A percentile compares a stretch with the other conserved stretches of the same genome.
These are phyloP conservation scores for Calonectria montana DNA, from an alignment of 2,329 filamentous ascomycete genomes.

Conservation along the genomic window DNA sequence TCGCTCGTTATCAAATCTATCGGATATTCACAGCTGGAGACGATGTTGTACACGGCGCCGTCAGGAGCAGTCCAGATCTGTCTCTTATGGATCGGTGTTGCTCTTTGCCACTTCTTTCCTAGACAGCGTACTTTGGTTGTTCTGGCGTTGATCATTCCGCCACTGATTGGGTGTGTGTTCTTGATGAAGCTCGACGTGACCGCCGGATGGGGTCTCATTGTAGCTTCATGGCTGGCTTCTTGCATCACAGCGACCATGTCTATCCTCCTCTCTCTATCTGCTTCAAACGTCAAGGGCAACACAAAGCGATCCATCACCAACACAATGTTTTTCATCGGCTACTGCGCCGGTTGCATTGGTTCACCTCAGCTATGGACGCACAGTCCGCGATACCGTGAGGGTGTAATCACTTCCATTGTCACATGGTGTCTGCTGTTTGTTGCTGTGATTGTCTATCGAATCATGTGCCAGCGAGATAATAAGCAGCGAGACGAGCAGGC, in stretches of 20 bases:
- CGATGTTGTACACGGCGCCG: conserved; percentile 59
- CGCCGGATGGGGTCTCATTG: conserved; percentile 60
- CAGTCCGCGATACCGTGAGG: conserved; percentile 56
- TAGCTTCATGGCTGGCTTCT: conserved; percentile 59
- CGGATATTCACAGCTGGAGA: conserved; percentile 56
- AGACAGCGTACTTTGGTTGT: conserved; percentile 52
- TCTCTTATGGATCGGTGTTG: conserved; percentile 58
- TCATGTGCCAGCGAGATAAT: conserved; percentile 12
- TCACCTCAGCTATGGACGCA: conserved; percentile 61
- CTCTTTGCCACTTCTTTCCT: conserved; percentile 52
- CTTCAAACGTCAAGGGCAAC: conserved; percentile 62
- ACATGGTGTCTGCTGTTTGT: conserved; percentile 14
- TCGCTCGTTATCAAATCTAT: conserved; percentile 61
- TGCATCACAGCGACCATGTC: conserved; percentile 56
- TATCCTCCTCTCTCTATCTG: conserved; percentile 50
- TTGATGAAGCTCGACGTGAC: conserved; percentile 54
- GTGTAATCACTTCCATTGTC: conserved; percentile 51
- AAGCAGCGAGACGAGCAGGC: conserved; percentile 13
- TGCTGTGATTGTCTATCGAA: conserved; percentile 8
- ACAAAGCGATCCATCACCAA: conserved; percentile 61
- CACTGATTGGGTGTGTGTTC: conserved; percentile 57
- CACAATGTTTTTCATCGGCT: conserved; percentile 62
- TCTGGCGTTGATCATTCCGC: conserved; percentile 53
- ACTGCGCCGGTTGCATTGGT: conserved; percentile 48
- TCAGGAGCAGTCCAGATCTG: conserved; percentile 60